Percentiles rank a stretch among this genome's conserved stretches.
phyloP scores from a whole-genome alignment of 257 asterid genomes.

The Leonotis leonurus region DNA sequence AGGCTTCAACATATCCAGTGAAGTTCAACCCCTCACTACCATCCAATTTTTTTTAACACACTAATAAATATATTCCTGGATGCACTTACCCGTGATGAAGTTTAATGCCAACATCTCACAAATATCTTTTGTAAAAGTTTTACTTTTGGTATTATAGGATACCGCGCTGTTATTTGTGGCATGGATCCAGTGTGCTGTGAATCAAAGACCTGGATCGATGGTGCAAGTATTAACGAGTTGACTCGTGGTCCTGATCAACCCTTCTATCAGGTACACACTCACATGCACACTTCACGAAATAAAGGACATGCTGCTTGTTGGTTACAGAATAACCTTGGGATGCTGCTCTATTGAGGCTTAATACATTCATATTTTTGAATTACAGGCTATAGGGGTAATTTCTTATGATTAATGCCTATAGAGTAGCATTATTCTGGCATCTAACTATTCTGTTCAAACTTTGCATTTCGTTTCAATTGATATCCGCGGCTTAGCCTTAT shows the following conservation, averaged over 20 bases:
- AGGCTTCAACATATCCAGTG: not conserved
- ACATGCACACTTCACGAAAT: not conserved
- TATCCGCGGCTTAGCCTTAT: not conserved
- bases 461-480: not conserved
- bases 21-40: not conserved
- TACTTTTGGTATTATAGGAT: constrained; percentile 45
- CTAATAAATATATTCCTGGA: not conserved
- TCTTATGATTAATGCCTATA: not conserved
- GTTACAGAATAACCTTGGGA: not conserved
- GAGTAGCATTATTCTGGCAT: not conserved
- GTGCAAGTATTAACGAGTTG: constrained; percentile 63
- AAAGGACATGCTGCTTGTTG: not conserved
- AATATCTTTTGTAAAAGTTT: constrained; percentile 4
- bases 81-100: not conserved
- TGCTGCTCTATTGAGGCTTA: not conserved
- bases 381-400: not conserved
- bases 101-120: not conserved
- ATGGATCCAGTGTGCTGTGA: constrained; percentile 98
- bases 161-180: constrained; percentile 88
- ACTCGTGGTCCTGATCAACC: constrained; percentile 88
- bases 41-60: not conserved
- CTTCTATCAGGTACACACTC: constrained; percentile 74
- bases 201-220: constrained; percentile 89
- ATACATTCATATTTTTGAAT: not conserved
- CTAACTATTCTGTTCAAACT: not conserved